Conservation (phyloP, 2,329 filamentous ascomycete species). For the Lachnum nothofagi region DNA sequence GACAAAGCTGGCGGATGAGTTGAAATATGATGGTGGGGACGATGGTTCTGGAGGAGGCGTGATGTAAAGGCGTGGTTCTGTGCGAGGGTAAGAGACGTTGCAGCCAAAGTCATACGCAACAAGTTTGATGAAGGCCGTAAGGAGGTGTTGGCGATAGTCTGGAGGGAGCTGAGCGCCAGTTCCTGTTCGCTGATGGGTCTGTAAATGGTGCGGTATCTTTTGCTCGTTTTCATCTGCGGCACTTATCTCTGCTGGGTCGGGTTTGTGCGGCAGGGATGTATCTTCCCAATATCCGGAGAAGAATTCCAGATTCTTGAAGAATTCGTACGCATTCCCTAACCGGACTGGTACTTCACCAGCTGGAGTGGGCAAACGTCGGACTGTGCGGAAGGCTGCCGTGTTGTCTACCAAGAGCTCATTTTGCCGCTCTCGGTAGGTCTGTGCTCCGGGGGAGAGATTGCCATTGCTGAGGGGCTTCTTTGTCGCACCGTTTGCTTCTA, state of each 20-base stretch:
- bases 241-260: constrained; percentile 14
- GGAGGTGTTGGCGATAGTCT: constrained; percentile 52
- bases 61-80: constrained; percentile 56
- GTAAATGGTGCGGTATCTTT: constrained; percentile 21
- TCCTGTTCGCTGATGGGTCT: constrained; percentile 41
- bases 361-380: constrained; percentile 52
- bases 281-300: constrained; percentile 60
- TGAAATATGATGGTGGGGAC: constrained; percentile 44
- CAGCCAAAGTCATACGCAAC: constrained; percentile 63
- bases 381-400: constrained; percentile 54
- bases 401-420: constrained; percentile 53
- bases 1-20: constrained; percentile 54
- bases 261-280: constrained; percentile 38
- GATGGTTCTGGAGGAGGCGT: constrained; percentile 30
- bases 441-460: constrained; percentile 51
- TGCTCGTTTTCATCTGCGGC: constrained; percentile 15
- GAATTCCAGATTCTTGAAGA: constrained; percentile 57
- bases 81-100: constrained; percentile 51
- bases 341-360: constrained; percentile 50
- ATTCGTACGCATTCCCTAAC: constrained; percentile 60
- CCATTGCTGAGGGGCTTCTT: constrained; percentile 48
- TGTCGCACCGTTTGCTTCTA: constrained; percentile 44
- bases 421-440: constrained; percentile 54
- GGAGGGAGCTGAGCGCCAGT: constrained; percentile 52
- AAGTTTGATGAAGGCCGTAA: constrained; percentile 57